phyloP scores from a whole-genome alignment of 345 rosid genomes.

The Eucalyptus curtisii region DNA sequence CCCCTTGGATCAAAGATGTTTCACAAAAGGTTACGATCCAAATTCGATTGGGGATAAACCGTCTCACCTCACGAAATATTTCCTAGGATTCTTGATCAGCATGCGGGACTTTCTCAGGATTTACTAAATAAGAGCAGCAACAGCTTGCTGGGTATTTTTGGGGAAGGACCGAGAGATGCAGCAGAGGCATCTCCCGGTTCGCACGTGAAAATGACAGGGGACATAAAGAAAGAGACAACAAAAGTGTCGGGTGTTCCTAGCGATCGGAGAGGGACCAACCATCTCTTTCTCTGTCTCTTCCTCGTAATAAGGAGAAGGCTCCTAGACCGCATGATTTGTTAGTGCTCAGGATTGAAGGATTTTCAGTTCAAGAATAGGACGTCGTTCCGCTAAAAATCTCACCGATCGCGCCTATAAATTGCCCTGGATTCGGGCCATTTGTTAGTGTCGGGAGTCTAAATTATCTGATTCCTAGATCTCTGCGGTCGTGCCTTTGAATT shows the following conservation, averaged over 20 bases:
- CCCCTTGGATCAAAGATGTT: not conserved
- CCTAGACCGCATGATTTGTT: not conserved
- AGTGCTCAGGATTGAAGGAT: not conserved
- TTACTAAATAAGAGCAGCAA: not conserved
- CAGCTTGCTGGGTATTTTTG: not conserved
- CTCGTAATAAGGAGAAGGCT: not conserved
- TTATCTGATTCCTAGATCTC: not conserved
- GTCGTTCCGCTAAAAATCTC: not conserved
- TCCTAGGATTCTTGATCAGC: not conserved
- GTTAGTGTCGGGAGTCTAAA: not conserved
- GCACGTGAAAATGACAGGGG: not conserved
- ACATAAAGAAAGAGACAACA: not conserved
- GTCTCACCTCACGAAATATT: not conserved
- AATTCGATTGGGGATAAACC: not conserved
- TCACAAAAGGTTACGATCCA: not conserved
- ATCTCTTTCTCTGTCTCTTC: not conserved
- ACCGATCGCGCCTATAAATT: not conserved
- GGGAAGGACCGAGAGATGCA: not conserved
- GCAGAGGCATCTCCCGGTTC: not conserved
- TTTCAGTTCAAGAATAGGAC: not conserved
- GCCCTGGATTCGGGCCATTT: not conserved
- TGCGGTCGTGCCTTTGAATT: not conserved
- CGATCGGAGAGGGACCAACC: not conserved
- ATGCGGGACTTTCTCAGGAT: not conserved
- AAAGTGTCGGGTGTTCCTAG: not conserved